Percentiles rank a stretch among this genome's conserved stretches.
These are phyloP conservation scores for Xylaria sp. DNA, from an alignment of 2,329 filamentous ascomycete species.

Conservation along the genomic window DNA sequence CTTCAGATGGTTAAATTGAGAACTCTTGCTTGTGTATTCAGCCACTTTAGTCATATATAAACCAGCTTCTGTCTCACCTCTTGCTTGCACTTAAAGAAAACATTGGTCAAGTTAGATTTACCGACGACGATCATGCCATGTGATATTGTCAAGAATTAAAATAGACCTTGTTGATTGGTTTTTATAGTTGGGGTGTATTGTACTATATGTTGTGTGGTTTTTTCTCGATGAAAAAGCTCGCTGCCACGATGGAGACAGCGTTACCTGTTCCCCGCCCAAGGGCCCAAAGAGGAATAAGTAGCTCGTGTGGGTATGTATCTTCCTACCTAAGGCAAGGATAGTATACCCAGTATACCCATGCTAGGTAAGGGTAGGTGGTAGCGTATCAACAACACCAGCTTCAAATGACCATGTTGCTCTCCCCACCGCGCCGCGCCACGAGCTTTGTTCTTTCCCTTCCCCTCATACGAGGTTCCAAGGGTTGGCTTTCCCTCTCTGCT, in stretches of 20 bases:
- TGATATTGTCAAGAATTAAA: neutral
- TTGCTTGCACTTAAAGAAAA: too few relatives aligned
- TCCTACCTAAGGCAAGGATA: neutral
- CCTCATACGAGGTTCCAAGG: neutral
- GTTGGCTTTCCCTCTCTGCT: neutral
- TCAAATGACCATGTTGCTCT: slow-evolving; percentile 17
- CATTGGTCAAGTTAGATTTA: neutral
- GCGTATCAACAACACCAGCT: slow-evolving; percentile 26
- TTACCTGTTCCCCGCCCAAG: neutral
- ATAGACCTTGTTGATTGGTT: neutral
- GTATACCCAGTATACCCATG: neutral
- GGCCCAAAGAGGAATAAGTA: neutral
- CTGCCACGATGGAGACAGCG: neutral
- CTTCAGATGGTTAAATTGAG: too few relatives aligned
- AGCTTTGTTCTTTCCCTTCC: slow-evolving; percentile 12
- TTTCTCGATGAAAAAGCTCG: neutral
- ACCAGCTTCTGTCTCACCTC: too few relatives aligned
- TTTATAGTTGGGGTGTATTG: neutral
- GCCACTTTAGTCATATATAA: too few relatives aligned
- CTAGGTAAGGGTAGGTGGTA: neutral
- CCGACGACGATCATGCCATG: neutral
- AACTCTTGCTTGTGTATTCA: too few relatives aligned
- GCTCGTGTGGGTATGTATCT: neutral
- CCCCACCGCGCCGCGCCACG: slow-evolving; percentile 17
- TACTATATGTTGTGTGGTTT: neutral